Evolutionary conservation across 2,329 filamentous ascomycete genomes (phyloP).

Genomic region (Pseudogymnoascus verrucosus): DNA sequence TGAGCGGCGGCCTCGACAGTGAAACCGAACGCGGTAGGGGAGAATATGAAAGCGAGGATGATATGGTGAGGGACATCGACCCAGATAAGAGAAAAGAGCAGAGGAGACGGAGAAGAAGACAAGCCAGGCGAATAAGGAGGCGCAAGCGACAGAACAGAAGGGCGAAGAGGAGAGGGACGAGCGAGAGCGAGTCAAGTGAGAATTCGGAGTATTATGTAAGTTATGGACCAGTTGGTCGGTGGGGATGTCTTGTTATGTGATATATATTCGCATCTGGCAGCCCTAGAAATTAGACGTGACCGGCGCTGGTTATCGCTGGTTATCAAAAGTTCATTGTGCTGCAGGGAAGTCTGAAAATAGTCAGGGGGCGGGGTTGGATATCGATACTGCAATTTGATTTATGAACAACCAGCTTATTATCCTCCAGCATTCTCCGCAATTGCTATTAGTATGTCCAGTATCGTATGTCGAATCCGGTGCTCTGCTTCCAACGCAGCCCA

Average conservation of each 20-base stretch:
- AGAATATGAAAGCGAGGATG: neutral
- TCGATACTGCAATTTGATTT: too few relatives aligned
- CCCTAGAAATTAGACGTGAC: too few relatives aligned
- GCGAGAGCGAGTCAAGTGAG: neutral
- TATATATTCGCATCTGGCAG: too few relatives aligned
- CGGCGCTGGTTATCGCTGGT: too few relatives aligned
- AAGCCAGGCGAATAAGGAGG: neutral
- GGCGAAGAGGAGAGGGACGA: neutral
- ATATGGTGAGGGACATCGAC: neutral
- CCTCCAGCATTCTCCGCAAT: neutral
- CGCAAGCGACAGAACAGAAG: neutral
- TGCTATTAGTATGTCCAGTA: neutral
- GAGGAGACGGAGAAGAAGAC: neutral
- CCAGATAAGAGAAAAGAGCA: neutral
- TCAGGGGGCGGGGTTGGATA: too few relatives aligned
- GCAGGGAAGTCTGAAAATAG: neutral
- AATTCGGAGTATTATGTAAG: neutral
- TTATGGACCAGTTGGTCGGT: neutral
- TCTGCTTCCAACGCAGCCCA: slow-evolving; percentile 5
- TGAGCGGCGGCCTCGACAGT: neutral
- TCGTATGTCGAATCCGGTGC: neutral
- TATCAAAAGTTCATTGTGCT: too few relatives aligned
- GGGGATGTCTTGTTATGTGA: neutral
- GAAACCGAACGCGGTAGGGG: neutral
- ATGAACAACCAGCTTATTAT: neutral